These are phyloP conservation scores for Diaporthe citri DNA, from an alignment of 2,329 filamentous ascomycete species.

Conservation along the genomic window DNA sequence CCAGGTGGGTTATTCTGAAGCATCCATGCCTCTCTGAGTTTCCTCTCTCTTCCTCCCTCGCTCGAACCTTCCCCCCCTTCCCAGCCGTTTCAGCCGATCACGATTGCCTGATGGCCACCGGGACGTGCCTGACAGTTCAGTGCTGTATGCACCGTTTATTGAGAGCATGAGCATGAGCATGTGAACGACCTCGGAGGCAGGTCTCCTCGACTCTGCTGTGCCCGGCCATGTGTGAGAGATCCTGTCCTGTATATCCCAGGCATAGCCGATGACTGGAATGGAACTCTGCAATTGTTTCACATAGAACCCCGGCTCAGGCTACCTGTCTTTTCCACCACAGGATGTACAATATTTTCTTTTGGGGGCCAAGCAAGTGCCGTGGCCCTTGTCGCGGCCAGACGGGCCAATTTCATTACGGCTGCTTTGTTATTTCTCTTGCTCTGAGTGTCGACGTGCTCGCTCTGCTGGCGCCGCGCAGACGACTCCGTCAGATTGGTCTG, in stretches of 20 bases:
- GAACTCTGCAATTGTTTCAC: conserved; percentile 32
- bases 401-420: conserved; percentile 5
- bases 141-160: not conserved
- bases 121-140: conserved; percentile 21
- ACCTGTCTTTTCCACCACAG: conserved; percentile 15
- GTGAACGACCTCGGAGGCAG: conserved; percentile 6
- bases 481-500: conserved; percentile 30
- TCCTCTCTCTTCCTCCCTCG: conserved; percentile 6
- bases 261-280: conserved; percentile 20
- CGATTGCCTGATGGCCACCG: conserved; percentile 16
- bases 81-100: conserved; percentile 31
- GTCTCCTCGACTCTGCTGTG: not conserved
- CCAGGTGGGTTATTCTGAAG: conserved; percentile 23
- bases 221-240: not conserved
- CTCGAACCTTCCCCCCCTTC: conserved; percentile 9
- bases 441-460: conserved; percentile 10
- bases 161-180: conserved; percentile 8
- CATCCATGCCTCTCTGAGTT: not conserved
- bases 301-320: conserved; percentile 23
- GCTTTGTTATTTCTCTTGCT: not conserved
- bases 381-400: conserved; percentile 2
- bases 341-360: not conserved
- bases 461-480: conserved; percentile 14
- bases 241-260: conserved; percentile 23
- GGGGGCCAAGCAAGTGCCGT: conserved; percentile 12